Evolutionary conservation across 192 early-diverging fungal genomes (phyloP).

Genomic region (Dissophora globulifera): DNA sequence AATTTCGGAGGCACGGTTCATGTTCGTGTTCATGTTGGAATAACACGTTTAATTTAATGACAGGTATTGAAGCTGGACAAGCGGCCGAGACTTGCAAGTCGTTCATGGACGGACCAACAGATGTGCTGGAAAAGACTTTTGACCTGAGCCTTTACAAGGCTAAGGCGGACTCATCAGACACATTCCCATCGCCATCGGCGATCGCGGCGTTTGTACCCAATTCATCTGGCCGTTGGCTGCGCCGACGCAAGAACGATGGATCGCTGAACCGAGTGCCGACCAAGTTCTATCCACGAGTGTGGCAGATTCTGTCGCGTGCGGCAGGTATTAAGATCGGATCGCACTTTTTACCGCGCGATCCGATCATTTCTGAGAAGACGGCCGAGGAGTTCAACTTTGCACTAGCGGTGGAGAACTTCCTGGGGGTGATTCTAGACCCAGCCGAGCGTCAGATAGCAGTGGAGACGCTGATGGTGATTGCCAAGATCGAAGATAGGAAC

Average conservation of each 20-base stretch:
- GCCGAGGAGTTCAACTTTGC: constrained; percentile 90
- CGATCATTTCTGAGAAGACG: constrained; percentile 84
- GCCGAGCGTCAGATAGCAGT: constrained; percentile 84
- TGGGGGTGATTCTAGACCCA: constrained; percentile 78
- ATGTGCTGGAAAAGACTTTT: constrained; percentile 61
- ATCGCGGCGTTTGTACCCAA: constrained; percentile 59
- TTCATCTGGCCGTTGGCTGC: constrained; percentile 73
- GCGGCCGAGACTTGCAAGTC: constrained; percentile 67
- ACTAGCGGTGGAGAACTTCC: constrained; percentile 76
- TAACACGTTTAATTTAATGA: no score
- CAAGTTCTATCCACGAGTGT: constrained; percentile 83
- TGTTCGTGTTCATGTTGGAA: no score
- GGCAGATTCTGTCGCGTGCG: constrained; percentile 73
- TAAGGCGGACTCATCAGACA: constrained; percentile 31
- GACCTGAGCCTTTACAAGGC: constrained; percentile 60
- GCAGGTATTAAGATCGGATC: constrained; percentile 69
- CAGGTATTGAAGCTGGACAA: constrained; percentile 50
- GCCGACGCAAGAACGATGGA: constrained; percentile 86
- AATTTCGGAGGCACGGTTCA: no score
- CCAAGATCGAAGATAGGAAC: constrained; percentile 71
- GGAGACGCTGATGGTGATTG: constrained; percentile 76
- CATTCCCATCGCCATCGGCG: constrained; percentile 47
- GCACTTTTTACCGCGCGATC: constrained; percentile 73
- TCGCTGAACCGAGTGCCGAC: constrained; percentile 83
- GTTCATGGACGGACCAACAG: constrained; percentile 68